These are phyloP conservation scores for Heteromeles arbutifolia DNA, from an alignment of 306 rosid species.

Conservation along the genomic window DNA sequence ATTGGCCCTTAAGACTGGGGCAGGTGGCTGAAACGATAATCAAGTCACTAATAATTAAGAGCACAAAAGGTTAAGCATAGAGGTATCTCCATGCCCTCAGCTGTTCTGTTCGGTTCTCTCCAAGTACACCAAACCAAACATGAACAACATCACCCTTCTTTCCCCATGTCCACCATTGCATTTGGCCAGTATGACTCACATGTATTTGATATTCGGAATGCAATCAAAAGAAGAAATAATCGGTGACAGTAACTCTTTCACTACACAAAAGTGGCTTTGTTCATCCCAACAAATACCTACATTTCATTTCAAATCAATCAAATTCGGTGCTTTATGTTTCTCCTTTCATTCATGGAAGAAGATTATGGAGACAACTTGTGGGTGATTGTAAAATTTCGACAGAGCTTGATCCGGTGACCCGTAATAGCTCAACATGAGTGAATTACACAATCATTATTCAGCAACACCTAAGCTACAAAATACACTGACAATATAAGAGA, in stretches of 20 bases:
- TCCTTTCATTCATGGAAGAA: not conserved
- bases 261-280: not conserved
- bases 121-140: not conserved
- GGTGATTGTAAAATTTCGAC: not conserved
- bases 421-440: not conserved
- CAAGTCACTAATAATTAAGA: not conserved
- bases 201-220: not conserved
- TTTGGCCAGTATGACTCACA: not conserved
- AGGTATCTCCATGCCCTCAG: not conserved
- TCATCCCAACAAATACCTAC: not conserved
- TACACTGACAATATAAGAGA: not conserved
- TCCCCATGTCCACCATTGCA: not conserved
- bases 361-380: not conserved
- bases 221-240: not conserved
- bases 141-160: not conserved
- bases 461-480: constrained; percentile 3
- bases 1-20: not conserved
- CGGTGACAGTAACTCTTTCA: not conserved
- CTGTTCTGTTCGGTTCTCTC: not conserved
- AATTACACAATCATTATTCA: not conserved
- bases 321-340: not conserved
- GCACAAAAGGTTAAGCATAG: not conserved
- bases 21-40: not conserved
- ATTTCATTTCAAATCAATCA: not conserved
- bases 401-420: not conserved